Conservation (phyloP, 2,329 filamentous ascomycete species). For the Xylaria polymorpha region DNA sequence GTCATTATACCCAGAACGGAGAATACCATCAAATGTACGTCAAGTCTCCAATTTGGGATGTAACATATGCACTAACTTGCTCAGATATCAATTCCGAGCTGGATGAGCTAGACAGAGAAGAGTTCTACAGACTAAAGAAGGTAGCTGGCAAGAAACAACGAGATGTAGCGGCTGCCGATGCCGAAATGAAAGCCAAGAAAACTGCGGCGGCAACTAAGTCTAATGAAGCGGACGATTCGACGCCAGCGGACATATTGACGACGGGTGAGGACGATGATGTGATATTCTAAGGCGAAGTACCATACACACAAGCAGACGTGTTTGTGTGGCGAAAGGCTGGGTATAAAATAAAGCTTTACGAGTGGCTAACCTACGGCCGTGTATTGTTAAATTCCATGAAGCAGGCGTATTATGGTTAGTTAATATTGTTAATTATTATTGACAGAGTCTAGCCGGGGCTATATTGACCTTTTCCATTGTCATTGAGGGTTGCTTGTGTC, state of each 20-base stretch:
- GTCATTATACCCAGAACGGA: conserved; percentile 98
- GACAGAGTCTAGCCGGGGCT: not conserved
- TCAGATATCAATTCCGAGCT: conserved; percentile 96
- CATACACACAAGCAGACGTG: not conserved
- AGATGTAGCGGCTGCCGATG: conserved; percentile 77
- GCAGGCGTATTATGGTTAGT: conserved; percentile 34
- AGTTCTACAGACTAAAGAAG: conserved; percentile 98
- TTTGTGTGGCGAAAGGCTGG: not conserved
- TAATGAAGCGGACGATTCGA: conserved; percentile 57
- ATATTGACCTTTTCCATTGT: not conserved
- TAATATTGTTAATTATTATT: conserved; percentile 29
- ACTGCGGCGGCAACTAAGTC: conserved; percentile 55
- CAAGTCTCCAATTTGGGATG: not conserved
- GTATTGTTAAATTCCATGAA: conserved; percentile 36
- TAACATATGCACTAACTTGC: conserved; percentile 15
- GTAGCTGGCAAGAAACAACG: conserved; percentile 86
- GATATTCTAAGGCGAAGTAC: conserved; percentile 71
- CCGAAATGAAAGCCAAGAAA: conserved; percentile 80
- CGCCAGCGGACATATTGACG: conserved; percentile 74
- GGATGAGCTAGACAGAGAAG: conserved; percentile 95
- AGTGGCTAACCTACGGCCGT: conserved; percentile 12
- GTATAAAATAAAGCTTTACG: conserved; percentile 1
- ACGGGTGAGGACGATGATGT: conserved; percentile 85
- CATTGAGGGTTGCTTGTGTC: not conserved
- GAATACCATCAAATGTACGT: conserved; percentile 96